Evolutionary conservation across 805 yeast species (phyloP).

Genomic region (Saccharomycopsis capsularis): DNA sequence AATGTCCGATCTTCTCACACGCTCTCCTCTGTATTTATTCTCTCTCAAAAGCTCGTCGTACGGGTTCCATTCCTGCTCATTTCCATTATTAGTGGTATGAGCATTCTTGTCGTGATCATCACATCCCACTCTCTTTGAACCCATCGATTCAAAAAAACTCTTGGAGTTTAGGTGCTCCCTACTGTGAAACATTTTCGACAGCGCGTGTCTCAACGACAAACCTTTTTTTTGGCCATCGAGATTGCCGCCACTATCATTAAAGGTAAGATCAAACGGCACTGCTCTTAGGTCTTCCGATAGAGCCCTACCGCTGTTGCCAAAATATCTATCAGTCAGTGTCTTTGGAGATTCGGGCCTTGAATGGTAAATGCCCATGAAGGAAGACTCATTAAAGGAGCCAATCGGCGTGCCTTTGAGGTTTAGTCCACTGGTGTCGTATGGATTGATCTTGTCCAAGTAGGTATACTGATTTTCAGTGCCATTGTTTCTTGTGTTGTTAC

Average conservation of each 20-base stretch:
- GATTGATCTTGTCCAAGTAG: not conserved
- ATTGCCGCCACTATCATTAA: too few relatives aligned
- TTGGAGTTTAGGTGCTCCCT: not conserved
- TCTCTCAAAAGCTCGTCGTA: not conserved
- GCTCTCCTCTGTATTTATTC: too few relatives aligned
- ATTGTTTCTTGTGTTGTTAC: too few relatives aligned
- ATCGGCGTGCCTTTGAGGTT: too few relatives aligned
- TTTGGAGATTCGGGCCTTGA: not conserved
- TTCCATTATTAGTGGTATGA: too few relatives aligned
- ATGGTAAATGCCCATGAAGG: not conserved
- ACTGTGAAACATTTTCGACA: not conserved
- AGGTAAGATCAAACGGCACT: conserved; percentile 12
- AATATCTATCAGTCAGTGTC: conserved; percentile 10
- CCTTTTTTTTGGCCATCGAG: not conserved
- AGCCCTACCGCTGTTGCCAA: not conserved
- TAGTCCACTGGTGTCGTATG: not conserved
- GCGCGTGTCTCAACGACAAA: not conserved
- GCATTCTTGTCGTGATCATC: not conserved
- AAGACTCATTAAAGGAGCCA: not conserved
- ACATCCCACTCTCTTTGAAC: not conserved
- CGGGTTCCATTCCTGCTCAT: conserved; percentile 7
- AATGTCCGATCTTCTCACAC: too few relatives aligned
- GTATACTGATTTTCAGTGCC: too few relatives aligned
- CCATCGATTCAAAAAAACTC: not conserved
- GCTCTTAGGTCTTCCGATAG: conserved; percentile 4